These are phyloP conservation scores for Chaetomiaceae sp. DNA, from an alignment of 2,329 filamentous ascomycete species.

Conservation along the genomic window DNA sequence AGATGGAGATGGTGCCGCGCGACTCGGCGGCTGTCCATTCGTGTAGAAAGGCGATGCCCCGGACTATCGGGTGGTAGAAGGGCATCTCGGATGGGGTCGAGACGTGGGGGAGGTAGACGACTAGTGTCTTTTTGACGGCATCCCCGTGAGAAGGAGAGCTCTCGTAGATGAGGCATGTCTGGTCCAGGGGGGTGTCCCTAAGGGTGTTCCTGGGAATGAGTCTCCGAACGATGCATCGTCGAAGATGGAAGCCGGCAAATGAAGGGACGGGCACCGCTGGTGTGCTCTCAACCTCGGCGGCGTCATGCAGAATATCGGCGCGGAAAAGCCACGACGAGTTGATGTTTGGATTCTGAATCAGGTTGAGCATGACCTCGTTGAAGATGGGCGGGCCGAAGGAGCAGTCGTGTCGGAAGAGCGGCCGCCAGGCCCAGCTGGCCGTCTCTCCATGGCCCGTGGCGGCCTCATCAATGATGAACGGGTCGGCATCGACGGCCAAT, in stretches of 20 bases:
- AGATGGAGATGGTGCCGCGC: conserved; percentile 53
- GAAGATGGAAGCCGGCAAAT: conserved; percentile 45
- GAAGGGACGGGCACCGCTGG: conserved; percentile 38
- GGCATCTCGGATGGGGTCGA: conserved; percentile 60
- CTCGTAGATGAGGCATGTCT: conserved; percentile 74
- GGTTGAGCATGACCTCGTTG: conserved; percentile 63
- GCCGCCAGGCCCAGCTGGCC: conserved; percentile 51
- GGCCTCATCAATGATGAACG: conserved; percentile 33
- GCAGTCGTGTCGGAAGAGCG: conserved; percentile 53
- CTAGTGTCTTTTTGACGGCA: conserved; percentile 42
- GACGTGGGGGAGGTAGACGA: conserved; percentile 76
- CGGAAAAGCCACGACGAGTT: conserved; percentile 74
- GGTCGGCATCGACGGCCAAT: conserved; percentile 31
- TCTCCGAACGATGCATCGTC: conserved; percentile 66
- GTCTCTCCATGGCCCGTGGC: conserved; percentile 16
- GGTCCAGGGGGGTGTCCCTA: conserved; percentile 69
- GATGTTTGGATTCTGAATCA: conserved; percentile 74
- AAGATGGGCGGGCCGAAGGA: conserved; percentile 62
- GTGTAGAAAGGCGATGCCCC: conserved; percentile 71
- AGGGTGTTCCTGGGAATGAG: conserved; percentile 78
- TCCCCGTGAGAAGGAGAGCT: conserved; percentile 22
- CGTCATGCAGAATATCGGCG: conserved; percentile 66
- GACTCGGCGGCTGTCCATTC: conserved; percentile 47
- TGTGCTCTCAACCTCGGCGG: conserved; percentile 27
- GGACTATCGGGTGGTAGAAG: conserved; percentile 81